Evolutionary conservation across 2,329 filamentous ascomycete genomes (phyloP), one percentile per base, ranked within the genome.

Genomic region (Fusarium sp.): DNA sequence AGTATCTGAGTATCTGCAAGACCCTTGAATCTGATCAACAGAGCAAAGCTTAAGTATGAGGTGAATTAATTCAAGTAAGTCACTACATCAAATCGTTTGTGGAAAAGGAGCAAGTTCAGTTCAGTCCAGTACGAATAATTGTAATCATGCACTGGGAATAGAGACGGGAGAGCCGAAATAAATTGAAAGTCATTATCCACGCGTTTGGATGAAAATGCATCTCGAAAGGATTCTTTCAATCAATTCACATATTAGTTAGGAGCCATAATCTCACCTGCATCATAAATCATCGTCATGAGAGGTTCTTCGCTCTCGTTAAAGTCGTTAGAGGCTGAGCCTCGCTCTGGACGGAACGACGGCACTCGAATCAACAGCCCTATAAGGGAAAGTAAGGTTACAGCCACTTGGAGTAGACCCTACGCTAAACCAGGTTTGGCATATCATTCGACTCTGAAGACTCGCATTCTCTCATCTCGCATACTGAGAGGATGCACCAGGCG

Each of bases 291-390:
- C 15, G 30, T 46, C 30, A 29, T n/a, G 32, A 25, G 40, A 10
- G 49, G 22, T 16, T 56, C 22, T 8, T 49, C 59, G 61, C 38
- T 30, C 29, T 64, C 44, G 43, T 16, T 64, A 32, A 44, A 11
- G n/a, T 24, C 41, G 38, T 60, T 44, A 16, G 60, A 27, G 40
- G 29, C 54, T 43, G 46, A 60, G 40, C 30, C 29, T n/a, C n/a
- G 32, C n/a, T 25, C 25, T 15, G 12, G 29, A 38, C 53, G 65
- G 54, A 63, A 51, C 18, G 27, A 38, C 47, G 64, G 65, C 64
- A 68, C 46, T 59, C 51, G 49, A 55, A 58, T 59, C 15, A 49
- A 52, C 64, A 70, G 68, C 68, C 68, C 68, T 70, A 71, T 38
- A 45, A 55, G 63, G 63, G 53, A 43, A 67, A 48, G 62, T 43